Conservation (phyloP, 805 yeast species). For the Kodamaea nitidulidarum region DNA sequence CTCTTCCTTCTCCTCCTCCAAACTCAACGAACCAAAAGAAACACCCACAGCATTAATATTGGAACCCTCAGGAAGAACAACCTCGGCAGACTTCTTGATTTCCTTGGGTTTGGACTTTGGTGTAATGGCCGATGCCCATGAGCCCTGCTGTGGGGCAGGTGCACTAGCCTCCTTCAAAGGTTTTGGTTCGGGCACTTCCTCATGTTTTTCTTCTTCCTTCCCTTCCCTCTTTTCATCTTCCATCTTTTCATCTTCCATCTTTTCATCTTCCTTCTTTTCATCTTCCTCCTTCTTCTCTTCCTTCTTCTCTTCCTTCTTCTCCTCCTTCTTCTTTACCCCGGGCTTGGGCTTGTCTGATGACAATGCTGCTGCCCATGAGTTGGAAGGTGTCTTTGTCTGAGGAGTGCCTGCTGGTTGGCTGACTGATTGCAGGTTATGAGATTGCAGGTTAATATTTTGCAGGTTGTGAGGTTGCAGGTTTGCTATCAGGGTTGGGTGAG, state of each 20-base stretch:
- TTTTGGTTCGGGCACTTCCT: slow-evolving; percentile 10
- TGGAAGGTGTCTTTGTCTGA: slow-evolving; percentile 15
- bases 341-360: slow-evolving; percentile 32
- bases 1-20: slow-evolving; percentile 41
- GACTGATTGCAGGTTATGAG: no score
- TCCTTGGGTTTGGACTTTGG: slow-evolving; percentile 43
- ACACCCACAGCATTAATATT: slow-evolving; percentile 50
- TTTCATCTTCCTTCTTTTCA: slow-evolving; percentile 2
- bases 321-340: slow-evolving; percentile 15
- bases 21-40: slow-evolving; percentile 57
- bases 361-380: slow-evolving; percentile 46
- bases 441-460: not conserved
- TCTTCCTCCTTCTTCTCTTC: slow-evolving; percentile 14
- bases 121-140: slow-evolving; percentile 70
- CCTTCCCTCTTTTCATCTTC: no score
- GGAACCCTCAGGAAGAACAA: slow-evolving; percentile 50
- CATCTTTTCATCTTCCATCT: slow-evolving; percentile 9
- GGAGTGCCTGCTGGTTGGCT: slow-evolving; percentile 4
- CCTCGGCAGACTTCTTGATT: slow-evolving; percentile 19
- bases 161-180: slow-evolving; percentile 35
- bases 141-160: slow-evolving; percentile 47
- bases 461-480: slow-evolving; percentile 4
- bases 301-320: slow-evolving; percentile 10
- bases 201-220: slow-evolving; percentile 12
- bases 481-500: slow-evolving; percentile 2